A percentile compares a stretch with the other conserved stretches of the same genome.
These are phyloP conservation scores for Scedosporium minutisporum DNA, from an alignment of 2,329 filamentous ascomycete species.

Conservation along the genomic window DNA sequence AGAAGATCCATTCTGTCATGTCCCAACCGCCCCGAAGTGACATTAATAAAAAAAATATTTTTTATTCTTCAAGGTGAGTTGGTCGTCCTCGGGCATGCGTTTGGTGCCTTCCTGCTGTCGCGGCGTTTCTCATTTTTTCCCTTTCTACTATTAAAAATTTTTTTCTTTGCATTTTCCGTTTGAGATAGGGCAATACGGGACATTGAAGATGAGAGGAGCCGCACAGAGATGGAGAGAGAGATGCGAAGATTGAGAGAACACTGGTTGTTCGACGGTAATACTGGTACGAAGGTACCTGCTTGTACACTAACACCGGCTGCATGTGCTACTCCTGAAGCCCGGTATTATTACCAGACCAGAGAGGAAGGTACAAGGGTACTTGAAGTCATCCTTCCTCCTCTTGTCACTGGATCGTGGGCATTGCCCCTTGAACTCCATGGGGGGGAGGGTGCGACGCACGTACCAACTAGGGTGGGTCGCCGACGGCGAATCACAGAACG, in stretches of 20 bases:
- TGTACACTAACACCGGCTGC: no score
- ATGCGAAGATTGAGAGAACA: no score
- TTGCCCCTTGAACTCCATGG: background rate
- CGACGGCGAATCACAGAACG: slow-evolving; percentile 1
- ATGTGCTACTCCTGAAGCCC: no score
- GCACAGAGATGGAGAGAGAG: no score
- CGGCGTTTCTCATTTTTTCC: background rate
- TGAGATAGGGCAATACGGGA: no score
- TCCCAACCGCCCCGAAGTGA: background rate
- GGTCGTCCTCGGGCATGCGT: background rate
- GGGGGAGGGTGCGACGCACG: slow-evolving; percentile 2
- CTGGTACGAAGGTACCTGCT: no score
- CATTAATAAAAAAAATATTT: background rate
- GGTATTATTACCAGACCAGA: background rate
- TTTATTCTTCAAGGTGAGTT: background rate
- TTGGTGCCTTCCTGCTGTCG: background rate
- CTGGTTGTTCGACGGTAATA: no score
- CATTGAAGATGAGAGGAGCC: no score
- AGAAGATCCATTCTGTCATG: background rate
- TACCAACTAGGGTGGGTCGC: slow-evolving; percentile 1
- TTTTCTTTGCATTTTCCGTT: background rate
- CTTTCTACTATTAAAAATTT: background rate
- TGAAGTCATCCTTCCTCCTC: background rate
- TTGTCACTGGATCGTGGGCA: background rate
- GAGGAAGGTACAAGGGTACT: background rate